phyloP scores from a whole-genome alignment of 1,284 basidiomycete genomes.

The Cryptococcus hybrid region DNA sequence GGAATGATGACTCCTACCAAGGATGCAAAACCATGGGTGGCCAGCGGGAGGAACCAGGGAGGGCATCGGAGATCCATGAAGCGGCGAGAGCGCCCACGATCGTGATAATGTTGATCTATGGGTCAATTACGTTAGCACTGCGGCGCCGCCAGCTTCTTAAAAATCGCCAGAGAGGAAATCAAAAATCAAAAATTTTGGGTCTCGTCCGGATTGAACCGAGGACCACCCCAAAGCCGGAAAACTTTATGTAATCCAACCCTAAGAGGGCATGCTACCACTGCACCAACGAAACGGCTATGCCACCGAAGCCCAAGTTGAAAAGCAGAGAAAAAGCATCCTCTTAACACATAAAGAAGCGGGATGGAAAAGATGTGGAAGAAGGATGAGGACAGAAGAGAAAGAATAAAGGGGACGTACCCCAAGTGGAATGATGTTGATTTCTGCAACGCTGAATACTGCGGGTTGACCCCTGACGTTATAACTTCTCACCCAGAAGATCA shows the following conservation, averaged over 20 bases:
- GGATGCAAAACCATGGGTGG: slow-evolving; percentile 22
- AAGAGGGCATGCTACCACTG: too few relatives aligned
- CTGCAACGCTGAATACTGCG: slow-evolving; percentile 20
- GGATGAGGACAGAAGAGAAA: too few relatives aligned
- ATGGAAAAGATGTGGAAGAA: too few relatives aligned
- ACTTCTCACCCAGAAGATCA: slow-evolving; percentile 33
- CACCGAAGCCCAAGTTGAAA: too few relatives aligned
- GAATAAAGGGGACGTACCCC: slow-evolving; percentile 11
- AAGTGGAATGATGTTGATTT: slow-evolving; percentile 30
- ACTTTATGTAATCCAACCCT: too few relatives aligned
- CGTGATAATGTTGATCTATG: slow-evolving; percentile 25
- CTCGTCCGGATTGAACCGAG: too few relatives aligned
- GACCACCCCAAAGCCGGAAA: too few relatives aligned
- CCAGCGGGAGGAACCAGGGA: slow-evolving; percentile 24
- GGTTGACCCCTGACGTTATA: slow-evolving; percentile 20
- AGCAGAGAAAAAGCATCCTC: too few relatives aligned
- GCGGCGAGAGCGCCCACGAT: slow-evolving; percentile 20
- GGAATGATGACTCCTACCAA: slow-evolving; percentile 18
- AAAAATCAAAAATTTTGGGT: too few relatives aligned
- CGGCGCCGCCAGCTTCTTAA: too few relatives aligned
- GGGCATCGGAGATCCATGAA: slow-evolving; percentile 25
- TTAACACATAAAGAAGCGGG: too few relatives aligned
- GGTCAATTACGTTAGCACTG: neutral
- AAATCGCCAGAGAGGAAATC: neutral
- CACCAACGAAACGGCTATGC: too few relatives aligned